These are phyloP conservation scores for Colletotrichum coccodes DNA, from an alignment of 2,329 filamentous ascomycete genomes.

Conservation along the genomic window DNA sequence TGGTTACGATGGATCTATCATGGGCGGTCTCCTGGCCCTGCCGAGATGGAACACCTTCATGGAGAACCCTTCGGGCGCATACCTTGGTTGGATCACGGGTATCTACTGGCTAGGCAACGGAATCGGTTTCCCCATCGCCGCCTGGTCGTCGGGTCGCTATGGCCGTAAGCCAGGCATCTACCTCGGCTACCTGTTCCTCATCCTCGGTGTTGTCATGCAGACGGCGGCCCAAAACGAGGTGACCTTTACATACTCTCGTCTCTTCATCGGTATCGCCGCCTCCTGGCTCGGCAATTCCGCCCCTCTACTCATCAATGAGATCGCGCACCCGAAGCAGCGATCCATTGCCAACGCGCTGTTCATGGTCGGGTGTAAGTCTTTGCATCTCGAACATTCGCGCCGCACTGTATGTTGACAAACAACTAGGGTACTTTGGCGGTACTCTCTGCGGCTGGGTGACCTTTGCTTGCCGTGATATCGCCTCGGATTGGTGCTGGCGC, in stretches of 20 bases:
- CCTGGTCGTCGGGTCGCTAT: slow-evolving; percentile 42
- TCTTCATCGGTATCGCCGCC: slow-evolving; percentile 45
- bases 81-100: slow-evolving; percentile 49
- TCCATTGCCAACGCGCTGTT: slow-evolving; percentile 26
- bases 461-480: slow-evolving; percentile 21
- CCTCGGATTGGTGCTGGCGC: slow-evolving; percentile 24
- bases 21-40: slow-evolving; percentile 56
- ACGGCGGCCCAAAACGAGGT: slow-evolving; percentile 34
- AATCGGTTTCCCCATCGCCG: slow-evolving; percentile 41
- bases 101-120: slow-evolving; percentile 52
- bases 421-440: slow-evolving; percentile 44
- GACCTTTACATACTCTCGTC: slow-evolving; percentile 46
- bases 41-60: slow-evolving; percentile 53
- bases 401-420: slow-evolving; percentile 34
- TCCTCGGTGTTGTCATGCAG: slow-evolving; percentile 38
- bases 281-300: slow-evolving; percentile 41
- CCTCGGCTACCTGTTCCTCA: slow-evolving; percentile 14
- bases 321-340: slow-evolving; percentile 43
- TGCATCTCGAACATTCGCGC: neutral
- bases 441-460: slow-evolving; percentile 47
- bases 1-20: slow-evolving; percentile 51
- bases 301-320: slow-evolving; percentile 47
- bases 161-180: slow-evolving; percentile 30
- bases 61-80: slow-evolving; percentile 45
- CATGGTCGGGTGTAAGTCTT: slow-evolving; percentile 9